A percentile compares a stretch with the other conserved stretches of the same genome.
Conservation (phyloP, 169 alveolate genomes). For the Plasmodium berghei region DNA sequence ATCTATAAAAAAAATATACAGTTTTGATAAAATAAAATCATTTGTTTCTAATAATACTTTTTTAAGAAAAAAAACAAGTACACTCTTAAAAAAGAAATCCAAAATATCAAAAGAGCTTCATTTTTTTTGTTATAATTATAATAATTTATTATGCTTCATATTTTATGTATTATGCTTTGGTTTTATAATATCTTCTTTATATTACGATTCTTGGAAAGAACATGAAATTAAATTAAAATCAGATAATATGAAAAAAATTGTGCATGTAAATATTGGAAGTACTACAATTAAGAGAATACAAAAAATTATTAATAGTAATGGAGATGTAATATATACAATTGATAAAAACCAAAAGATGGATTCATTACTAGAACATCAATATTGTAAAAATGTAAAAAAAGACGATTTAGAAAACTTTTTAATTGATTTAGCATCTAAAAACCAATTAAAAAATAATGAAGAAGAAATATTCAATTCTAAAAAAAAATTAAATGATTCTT, state of each 20-base stretch:
- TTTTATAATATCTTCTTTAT: conserved; percentile 29
- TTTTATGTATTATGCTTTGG: conserved; percentile 45
- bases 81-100: conserved; percentile 15
- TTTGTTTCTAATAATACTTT: conserved; percentile 45
- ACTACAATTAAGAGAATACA: conserved; percentile 37
- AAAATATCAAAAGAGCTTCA: conserved; percentile 35
- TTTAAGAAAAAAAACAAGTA: conserved; percentile 42
- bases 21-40: conserved; percentile 55
- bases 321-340: conserved; percentile 31
- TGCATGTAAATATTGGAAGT: conserved; percentile 52
- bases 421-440: background rate
- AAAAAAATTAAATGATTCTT: conserved; percentile 10
- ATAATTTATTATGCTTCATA: conserved; percentile 41
- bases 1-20: conserved; percentile 19
- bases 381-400: conserved; percentile 21
- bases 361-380: conserved; percentile 5
- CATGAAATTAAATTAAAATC: conserved; percentile 50
- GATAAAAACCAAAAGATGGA: conserved; percentile 50
- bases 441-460: conserved; percentile 1
- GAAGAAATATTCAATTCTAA: background rate
- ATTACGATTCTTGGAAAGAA: conserved; percentile 59
- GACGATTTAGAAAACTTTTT: conserved; percentile 6
- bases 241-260: conserved; percentile 9
- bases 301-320: conserved; percentile 30
- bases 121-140: conserved; percentile 34